Conservation (phyloP, 352 stramenopile species). For the Phytophthora cactorum region DNA sequence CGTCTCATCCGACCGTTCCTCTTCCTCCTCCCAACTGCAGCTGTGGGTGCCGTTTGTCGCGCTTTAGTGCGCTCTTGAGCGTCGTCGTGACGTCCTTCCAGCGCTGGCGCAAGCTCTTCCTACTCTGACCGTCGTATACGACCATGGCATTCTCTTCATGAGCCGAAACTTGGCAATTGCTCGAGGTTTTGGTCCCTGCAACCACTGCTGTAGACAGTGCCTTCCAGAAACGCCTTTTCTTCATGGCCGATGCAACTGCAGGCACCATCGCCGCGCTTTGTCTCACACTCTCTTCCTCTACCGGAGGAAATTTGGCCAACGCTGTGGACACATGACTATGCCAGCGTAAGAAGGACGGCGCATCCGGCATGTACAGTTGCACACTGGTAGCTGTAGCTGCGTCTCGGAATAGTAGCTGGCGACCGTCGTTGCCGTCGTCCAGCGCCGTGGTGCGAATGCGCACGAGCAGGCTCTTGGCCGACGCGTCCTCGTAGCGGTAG, state of each 20-base stretch:
- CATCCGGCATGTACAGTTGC: constrained; percentile 38
- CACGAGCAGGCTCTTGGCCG: constrained; percentile 39
- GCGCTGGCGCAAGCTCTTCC: constrained; percentile 25
- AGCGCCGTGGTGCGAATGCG: constrained; percentile 32
- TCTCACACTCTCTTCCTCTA: constrained; percentile 6
- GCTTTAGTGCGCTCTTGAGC: constrained; percentile 20
- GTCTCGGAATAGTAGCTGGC: constrained; percentile 35
- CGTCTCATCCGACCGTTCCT: background rate
- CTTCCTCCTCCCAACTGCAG: constrained; percentile 14
- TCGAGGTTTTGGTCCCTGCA: constrained; percentile 9
- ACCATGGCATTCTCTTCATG: constrained; percentile 12
- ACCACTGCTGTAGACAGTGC: constrained; percentile 14
- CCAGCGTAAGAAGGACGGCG: constrained; percentile 27
- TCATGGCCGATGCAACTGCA: constrained; percentile 10
- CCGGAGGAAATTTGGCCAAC: constrained; percentile 15
- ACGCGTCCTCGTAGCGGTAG: constrained; percentile 52
- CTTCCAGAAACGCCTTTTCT: constrained; percentile 36
- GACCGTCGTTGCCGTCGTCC: constrained; percentile 13
- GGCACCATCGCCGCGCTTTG: constrained; percentile 7
- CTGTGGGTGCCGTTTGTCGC: constrained; percentile 15
- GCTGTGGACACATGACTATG: constrained; percentile 29
- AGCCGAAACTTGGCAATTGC: background rate
- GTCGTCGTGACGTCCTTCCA: constrained; percentile 27
- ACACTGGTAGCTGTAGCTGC: constrained; percentile 6
- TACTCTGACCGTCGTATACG: constrained; percentile 1